phyloP scores from a whole-genome alignment of 2,329 filamentous ascomycete genomes.

The Paracoccidioides lutzii region DNA sequence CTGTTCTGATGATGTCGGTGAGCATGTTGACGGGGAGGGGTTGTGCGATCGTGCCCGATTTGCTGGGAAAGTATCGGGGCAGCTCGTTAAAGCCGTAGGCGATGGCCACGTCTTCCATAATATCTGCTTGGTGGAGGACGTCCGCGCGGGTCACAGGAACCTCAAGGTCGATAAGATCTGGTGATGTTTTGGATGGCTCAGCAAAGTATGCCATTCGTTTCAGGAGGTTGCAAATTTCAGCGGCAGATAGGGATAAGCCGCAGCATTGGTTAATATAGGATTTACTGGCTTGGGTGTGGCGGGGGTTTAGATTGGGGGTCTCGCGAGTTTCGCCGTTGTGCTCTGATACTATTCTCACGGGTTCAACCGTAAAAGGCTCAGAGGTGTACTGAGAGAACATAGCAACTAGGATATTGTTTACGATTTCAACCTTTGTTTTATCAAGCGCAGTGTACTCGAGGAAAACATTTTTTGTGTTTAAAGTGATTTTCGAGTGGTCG shows the following conservation, averaged over 20 bases:
- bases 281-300: slow-evolving; percentile 67
- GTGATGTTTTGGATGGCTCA: slow-evolving; percentile 55
- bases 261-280: slow-evolving; percentile 91
- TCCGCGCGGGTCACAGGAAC: slow-evolving; percentile 86
- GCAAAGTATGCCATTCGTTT: slow-evolving; percentile 83
- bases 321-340: slow-evolving; percentile 77
- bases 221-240: slow-evolving; percentile 65
- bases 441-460: slow-evolving; percentile 96
- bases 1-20: slow-evolving; percentile 73
- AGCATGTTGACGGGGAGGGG: slow-evolving; percentile 91
- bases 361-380: slow-evolving; percentile 85
- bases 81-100: slow-evolving; percentile 97
- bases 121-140: slow-evolving; percentile 88
- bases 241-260: slow-evolving; percentile 61
- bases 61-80: slow-evolving; percentile 72
- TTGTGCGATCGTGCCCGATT: slow-evolving; percentile 72
- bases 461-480: slow-evolving; percentile 84
- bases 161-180: slow-evolving; percentile 63
- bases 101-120: slow-evolving; percentile 97
- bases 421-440: slow-evolving; percentile 89
- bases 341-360: slow-evolving; percentile 78
- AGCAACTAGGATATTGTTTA: slow-evolving; percentile 85
- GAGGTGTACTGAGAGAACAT: slow-evolving; percentile 93
- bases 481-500: slow-evolving; percentile 88
- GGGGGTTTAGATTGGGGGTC: slow-evolving; percentile 67